Evolutionary conservation across 176 grass and related monocot genomes (phyloP).

Genomic region (Tillandsia fasciculata): DNA sequence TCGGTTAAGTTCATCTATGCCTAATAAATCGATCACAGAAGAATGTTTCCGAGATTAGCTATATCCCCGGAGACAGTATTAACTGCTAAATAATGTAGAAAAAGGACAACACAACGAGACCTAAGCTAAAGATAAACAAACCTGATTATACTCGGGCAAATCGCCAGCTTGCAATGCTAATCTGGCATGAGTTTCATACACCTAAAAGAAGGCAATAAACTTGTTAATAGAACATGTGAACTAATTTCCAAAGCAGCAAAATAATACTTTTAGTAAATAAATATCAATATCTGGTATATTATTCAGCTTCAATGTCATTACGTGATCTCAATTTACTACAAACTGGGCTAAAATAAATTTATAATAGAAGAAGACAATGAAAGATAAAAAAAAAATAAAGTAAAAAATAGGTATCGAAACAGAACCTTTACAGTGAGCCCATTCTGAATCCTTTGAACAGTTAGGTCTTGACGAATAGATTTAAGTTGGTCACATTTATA

Average conservation of each 20-base stretch:
- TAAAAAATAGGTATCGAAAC: not conserved
- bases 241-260: not conserved
- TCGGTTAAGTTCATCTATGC: too few relatives aligned
- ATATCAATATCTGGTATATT: not conserved
- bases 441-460: slow-evolving; percentile 93
- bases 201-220: slow-evolving; percentile 44
- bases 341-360: not conserved
- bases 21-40: too few relatives aligned
- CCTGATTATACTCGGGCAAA: slow-evolving; percentile 93
- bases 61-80: too few relatives aligned
- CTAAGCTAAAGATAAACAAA: slow-evolving; percentile 11
- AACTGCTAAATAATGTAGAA: too few relatives aligned
- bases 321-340: not conserved
- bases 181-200: slow-evolving; percentile 96
- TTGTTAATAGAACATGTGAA: not conserved
- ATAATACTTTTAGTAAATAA: not conserved
- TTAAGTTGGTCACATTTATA: slow-evolving; percentile 96
- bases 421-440: slow-evolving; percentile 76
- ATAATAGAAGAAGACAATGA: not conserved
- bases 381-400: not conserved
- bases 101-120: not conserved
- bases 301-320: not conserved
- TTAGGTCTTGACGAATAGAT: slow-evolving; percentile 97
- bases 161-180: slow-evolving; percentile 80
- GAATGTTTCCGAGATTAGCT: too few relatives aligned